Evolutionary conservation across 2,329 filamentous ascomycete species (phyloP), one percentile per base, ranked within the genome.

Genomic region (Madurella mycetomatis): DNA sequence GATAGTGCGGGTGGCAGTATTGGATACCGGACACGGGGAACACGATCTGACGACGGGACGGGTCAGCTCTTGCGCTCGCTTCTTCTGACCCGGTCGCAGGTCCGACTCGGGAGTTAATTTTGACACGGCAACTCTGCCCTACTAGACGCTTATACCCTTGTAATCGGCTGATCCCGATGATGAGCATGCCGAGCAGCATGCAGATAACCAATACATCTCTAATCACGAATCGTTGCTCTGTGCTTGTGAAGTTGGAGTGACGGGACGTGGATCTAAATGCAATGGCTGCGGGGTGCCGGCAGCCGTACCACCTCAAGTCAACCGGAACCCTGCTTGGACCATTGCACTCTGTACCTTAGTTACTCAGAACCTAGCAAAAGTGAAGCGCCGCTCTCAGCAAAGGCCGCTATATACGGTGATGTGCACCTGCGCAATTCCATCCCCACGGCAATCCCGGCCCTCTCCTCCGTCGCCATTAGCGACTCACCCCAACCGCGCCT

Each of bases 91-190:
- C 41, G 49, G 49, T n/a, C 48, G 42, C 45, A 31, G 53, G 45
- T 17, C 45, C 46, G 46, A 19, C 16, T 31, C 18, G 46, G 34
- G 17, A 4, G 34, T 25, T 18, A 17, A 37, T 37, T 40, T 47
- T 47, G 30, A 18, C 15, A 42, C 15, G 18, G 3, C 32, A 15
- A 9, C 5, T n/a, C 17, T 16, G 48, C 39, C 41, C 41, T 11
- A 31, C 37, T 54, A 48, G 49, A 52, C 30, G 19, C n/a, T 41
- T 55, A 52, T 52, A 55, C 31, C 49, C 42, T 56, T 53, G 45
- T 53, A 53, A 43, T 52, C 54, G 37, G 49, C 39, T 34, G 41
- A 49, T 5, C 17, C 49, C 16, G 54, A 52, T 47, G 46, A 43
- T 30, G 45, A 25, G 8, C 34, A 43, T 49, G 34, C 37, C 34